phyloP scores from a whole-genome alignment of 2,329 filamentous ascomycete genomes.

The Penicillium sp. region DNA sequence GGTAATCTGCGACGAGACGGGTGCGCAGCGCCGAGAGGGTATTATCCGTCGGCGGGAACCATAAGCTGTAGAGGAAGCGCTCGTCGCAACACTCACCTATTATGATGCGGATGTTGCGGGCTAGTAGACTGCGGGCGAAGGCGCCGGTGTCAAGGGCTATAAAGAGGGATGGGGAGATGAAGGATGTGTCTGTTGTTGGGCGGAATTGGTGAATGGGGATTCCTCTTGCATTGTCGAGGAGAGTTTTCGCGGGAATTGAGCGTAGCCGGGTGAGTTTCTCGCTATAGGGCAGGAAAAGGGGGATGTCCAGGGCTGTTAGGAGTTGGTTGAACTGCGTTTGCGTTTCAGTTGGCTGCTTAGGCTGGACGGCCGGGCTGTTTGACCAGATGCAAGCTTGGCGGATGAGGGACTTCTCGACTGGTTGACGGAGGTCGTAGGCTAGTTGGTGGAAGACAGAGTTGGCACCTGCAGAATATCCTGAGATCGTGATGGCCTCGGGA shows the following conservation, averaged over 20 bases:
- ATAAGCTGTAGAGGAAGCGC: conserved; percentile 52
- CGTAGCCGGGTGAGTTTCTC: conserved; percentile 51
- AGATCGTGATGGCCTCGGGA: conserved; percentile 51
- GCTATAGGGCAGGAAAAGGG: conserved; percentile 34
- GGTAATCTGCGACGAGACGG: conserved; percentile 55
- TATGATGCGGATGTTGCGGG: conserved; percentile 49
- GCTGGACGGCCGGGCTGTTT: conserved; percentile 54
- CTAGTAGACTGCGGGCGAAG: conserved; percentile 47
- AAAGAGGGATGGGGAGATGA: conserved; percentile 48
- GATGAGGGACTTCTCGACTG: conserved; percentile 48
- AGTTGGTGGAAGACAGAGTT: conserved; percentile 59
- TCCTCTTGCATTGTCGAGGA: conserved; percentile 44
- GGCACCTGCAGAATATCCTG: conserved; percentile 56
- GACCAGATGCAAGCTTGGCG: conserved; percentile 54
- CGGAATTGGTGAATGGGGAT: conserved; percentile 56
- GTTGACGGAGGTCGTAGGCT: conserved; percentile 54
- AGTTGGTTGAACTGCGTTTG: conserved; percentile 55
- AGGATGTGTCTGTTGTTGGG: conserved; percentile 50
- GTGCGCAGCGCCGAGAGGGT: conserved; percentile 43
- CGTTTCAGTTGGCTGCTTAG: conserved; percentile 47
- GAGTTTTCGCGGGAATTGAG: conserved; percentile 33
- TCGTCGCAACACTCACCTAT: conserved; percentile 57
- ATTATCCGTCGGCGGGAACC: conserved; percentile 47
- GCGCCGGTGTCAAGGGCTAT: conserved; percentile 48
- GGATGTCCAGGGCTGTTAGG: conserved; percentile 45